Conservation (phyloP, 2,329 filamentous ascomycete genomes). For the Colletotrichum tanaceti region DNA sequence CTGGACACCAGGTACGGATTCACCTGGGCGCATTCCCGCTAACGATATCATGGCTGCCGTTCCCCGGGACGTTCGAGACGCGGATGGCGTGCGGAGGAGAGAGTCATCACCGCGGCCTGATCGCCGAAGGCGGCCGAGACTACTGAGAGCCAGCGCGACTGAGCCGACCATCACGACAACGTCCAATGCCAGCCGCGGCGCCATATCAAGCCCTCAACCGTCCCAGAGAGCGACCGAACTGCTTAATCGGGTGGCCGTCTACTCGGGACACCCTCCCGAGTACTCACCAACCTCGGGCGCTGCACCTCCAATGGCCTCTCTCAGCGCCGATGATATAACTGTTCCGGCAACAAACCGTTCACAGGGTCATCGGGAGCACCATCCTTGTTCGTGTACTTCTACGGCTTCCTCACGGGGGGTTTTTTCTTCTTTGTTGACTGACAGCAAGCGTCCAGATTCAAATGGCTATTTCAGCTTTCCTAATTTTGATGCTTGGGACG, state of each 20-base stretch:
- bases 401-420: background rate
- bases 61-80: slow-evolving; percentile 31
- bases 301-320: slow-evolving; percentile 49
- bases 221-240: slow-evolving; percentile 65
- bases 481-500: slow-evolving; percentile 76
- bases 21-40: background rate
- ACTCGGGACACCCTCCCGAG: slow-evolving; percentile 48
- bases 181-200: slow-evolving; percentile 63
- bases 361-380: slow-evolving; percentile 21
- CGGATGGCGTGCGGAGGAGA: slow-evolving; percentile 42
- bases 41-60: slow-evolving; percentile 28
- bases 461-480: slow-evolving; percentile 78
- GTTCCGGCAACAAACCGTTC: slow-evolving; percentile 42
- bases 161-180: slow-evolving; percentile 67
- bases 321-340: slow-evolving; percentile 52
- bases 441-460: slow-evolving; percentile 26
- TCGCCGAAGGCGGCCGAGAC: slow-evolving; percentile 60
- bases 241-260: slow-evolving; percentile 64
- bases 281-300: slow-evolving; percentile 45
- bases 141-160: slow-evolving; percentile 66
- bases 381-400: slow-evolving; percentile 31
- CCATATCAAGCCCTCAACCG: slow-evolving; percentile 61
- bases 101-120: slow-evolving; percentile 55
- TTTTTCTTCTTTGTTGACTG: slow-evolving; percentile 2
- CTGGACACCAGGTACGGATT: background rate